Base-by-base conservation (phyloP, 2,329 filamentous ascomycete species). In the Beauveria bassiana region DNA sequence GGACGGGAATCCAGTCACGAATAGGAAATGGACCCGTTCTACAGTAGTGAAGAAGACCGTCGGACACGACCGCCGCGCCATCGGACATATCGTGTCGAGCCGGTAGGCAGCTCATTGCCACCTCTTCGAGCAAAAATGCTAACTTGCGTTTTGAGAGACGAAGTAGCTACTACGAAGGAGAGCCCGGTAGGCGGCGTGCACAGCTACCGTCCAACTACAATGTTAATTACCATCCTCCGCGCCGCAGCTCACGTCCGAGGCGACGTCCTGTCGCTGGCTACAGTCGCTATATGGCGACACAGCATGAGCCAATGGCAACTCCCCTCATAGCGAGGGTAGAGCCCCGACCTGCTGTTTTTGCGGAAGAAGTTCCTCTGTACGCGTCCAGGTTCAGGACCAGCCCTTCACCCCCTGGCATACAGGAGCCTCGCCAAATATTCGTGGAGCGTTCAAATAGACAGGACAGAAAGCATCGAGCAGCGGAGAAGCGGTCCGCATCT, bases 21-120 rank as follows among this genome's bases (percentile, higher is more conserved):
- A 12, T n/a, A n/a, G 4, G 26, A n/a, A 26, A 52, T 60, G 58
- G 40, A 45, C 3, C 31, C 43, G n/a, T 60, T 46, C 4, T 53
- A 60, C 45, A 58, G 46, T 18, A 58, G 55, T 28, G 55, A 50
- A 18, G 55, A 58, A 42, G 55, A 58, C 20, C 46, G 55, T 20
- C 20, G 31, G 22, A 9, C 20, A n/a, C 22, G 16, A 10, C 45
- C 55, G 4, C 9, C 28, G 31, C 45, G 18, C 28, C 26, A 40
- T 14, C 10, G 28, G 14, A 4, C 43, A 1, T 40, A 40, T 31
- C 31, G 31, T 38, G 20, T 31, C 16, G 45, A 24, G 31, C 55
- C 55, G 8, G 55, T 58, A 49, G 28, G 54, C 20, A n/a, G 34
- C 18, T 28, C 20, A 6, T 16, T 28, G 34, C 18, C 16, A 9